Evolutionary conservation across 768 basidiomycete species (phyloP), one percentile per base, ranked within the genome.

Genomic region (Phylloporus rhodoxanthus): DNA sequence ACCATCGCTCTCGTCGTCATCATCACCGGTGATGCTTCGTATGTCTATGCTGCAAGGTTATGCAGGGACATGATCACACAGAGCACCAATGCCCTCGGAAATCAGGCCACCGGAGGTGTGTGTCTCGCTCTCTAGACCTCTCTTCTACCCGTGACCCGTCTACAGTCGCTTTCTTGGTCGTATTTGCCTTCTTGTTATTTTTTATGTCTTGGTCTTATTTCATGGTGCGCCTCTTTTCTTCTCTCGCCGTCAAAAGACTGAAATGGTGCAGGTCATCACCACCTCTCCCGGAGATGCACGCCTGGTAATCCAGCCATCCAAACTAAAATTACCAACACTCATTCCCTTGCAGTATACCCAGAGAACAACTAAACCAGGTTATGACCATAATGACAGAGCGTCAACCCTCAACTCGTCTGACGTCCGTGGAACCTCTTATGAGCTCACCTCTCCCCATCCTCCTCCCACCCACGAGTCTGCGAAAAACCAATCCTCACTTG

Each of bases 181-280:
- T 83, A 1, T 92, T 84, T 59, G 70, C 68, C 32, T 50, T 87
- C 5, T 60, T 94, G 19, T 79, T 78, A 40, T 54, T 83, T n/a
- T 79, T 91, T 78, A 75, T 81, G 74, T 38, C 84, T 0, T 92
- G 91, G 91, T 77, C 83, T 13, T 95, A 94, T 68, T 48, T 76
- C 19, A 81, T 78, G 76, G 91, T 89, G 48, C 44, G 77, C 64
- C 23, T 34, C 23, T 47, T 42, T 29, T 29, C 23, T 44, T 43
- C n/a, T 26, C 40, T 46, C 29, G 19, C 17, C 7, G 39, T 37
- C 20, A n/a, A 41, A 20, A 5, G 13, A 20, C 14, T 21, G 9
- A 21, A 7, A 14, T 17, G n/a, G n/a, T n/a, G 2, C 56, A 89
- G 87, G 76, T 83, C 34, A 67, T 86, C 8, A 52, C 79, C 6